A percentile compares a stretch with the other conserved stretches of the same genome.
phyloP scores from a whole-genome alignment of 345 rosid species.

The Pistacia integerrima region DNA sequence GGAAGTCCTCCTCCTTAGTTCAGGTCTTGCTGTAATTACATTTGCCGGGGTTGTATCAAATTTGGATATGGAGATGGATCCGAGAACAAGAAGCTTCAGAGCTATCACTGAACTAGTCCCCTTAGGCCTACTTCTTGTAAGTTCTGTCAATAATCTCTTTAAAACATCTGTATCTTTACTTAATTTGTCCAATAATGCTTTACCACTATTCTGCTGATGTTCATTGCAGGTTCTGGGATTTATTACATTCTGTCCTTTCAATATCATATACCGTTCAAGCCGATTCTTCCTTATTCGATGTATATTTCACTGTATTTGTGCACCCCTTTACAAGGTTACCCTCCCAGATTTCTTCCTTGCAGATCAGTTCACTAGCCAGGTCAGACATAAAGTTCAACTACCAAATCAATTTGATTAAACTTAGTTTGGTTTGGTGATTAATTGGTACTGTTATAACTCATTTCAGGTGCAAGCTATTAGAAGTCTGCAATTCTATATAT shows the following conservation, averaged over 20 bases:
- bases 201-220: neutral
- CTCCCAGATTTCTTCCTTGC: conserved; percentile 86
- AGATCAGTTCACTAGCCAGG: conserved; percentile 92
- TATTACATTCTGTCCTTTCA: conserved; percentile 59
- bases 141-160: neutral
- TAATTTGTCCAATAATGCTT: neutral
- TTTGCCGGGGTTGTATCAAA: conserved; percentile 58
- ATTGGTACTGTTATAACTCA: neutral
- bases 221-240: conserved; percentile 46
- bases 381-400: conserved; percentile 17
- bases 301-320: conserved; percentile 48
- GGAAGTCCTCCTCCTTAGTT: conserved; percentile 58
- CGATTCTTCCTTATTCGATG: conserved; percentile 57
- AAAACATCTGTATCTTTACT: neutral
- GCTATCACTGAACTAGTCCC: conserved; percentile 75
- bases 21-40: conserved; percentile 56
- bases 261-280: conserved; percentile 62
- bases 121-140: conserved; percentile 57
- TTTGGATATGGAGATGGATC: conserved; percentile 89
- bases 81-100: conserved; percentile 52
- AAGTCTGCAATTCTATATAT: conserved; percentile 54
- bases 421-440: too few species aligned
- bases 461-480: conserved; percentile 64
- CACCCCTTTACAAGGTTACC: conserved; percentile 82
- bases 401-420: neutral